phyloP scores from a whole-genome alignment of 2,329 filamentous ascomycete genomes.

The Monosporascus sp. region DNA sequence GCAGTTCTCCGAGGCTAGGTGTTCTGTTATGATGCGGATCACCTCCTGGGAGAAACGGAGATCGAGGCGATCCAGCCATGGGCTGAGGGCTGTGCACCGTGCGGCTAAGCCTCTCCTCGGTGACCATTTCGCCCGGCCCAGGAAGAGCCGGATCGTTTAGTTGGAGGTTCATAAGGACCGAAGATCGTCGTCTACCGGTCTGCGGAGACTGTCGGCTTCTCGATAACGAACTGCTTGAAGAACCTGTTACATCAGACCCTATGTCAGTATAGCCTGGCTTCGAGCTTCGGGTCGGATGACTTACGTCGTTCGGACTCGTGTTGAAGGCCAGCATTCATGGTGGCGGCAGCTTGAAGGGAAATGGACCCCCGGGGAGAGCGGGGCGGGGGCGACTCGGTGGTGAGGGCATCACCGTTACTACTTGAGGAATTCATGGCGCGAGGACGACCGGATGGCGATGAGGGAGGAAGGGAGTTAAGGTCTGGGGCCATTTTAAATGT shows the following conservation, averaged over 20 bases:
- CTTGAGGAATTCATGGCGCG: conserved; percentile 32
- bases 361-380: conserved; percentile 53
- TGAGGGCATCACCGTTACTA: conserved; percentile 19
- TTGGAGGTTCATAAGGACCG: conserved; percentile 67
- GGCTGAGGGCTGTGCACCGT: conserved; percentile 38
- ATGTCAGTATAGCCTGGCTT: conserved; percentile 3
- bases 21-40: conserved; percentile 61
- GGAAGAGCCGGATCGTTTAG: conserved; percentile 66
- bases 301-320: conserved; percentile 56
- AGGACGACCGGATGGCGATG: conserved; percentile 33
- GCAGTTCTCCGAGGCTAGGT: conserved; percentile 70
- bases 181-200: conserved; percentile 57
- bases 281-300: conserved; percentile 15
- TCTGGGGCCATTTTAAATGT: conserved; percentile 45
- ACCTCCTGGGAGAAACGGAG: conserved; percentile 36
- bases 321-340: conserved; percentile 71
- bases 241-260: conserved; percentile 28
- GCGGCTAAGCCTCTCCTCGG: conserved; percentile 36
- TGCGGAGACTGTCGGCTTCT: conserved; percentile 41
- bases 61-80: conserved; percentile 44
- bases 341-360: conserved; percentile 70
- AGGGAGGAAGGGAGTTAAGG: conserved; percentile 54
- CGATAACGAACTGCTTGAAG: conserved; percentile 48
- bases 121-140: conserved; percentile 62
- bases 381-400: conserved; percentile 53